Base-by-base conservation (phyloP, 768 basidiomycete species). In the Melanogaster broomeanus region DNA sequence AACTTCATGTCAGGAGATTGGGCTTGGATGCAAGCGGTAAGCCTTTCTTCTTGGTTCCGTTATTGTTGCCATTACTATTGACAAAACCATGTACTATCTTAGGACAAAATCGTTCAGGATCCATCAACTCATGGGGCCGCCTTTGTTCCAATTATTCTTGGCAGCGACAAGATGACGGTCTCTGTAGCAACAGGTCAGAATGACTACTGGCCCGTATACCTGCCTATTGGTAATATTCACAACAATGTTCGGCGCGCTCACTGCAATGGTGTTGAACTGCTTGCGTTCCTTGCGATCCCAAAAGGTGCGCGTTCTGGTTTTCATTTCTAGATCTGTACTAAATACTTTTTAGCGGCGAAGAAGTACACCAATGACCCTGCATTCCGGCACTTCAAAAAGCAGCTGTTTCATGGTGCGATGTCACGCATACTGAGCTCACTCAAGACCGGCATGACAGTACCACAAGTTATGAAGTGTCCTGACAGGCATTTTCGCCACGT, bases 381-480 rank as follows among this genome's bases (percentile, higher is more conserved):
- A 13, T 70, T 66, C 41, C 55, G 61, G 6, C 61, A 55, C 9
- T 74, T 74, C 50, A 59, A 57, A 5, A 51, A 61, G 6, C 64
- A 70, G 25, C 56, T 72, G 0, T 70, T 69, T 39, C 70, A 74
- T 51, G 70, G 21, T 53, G 72, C 24, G 18, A 48, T 61, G 58
- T 16, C 46, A 50, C 71, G 1, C 15, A 49, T 43, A 13, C 34
- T 49, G 4, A 5, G 6, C 3, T 18, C 48, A 2, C 28, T 49
- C 16, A 50, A 49, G 27, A 53, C 57, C 0, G 52, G 47, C 2
- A 73, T 73, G 72, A 58, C 55, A 0, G 58, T 38, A 12, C 62
- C 68, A 0, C 39, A 53, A 21, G 56, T 74, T 5, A 44, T 54
- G 0, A 48, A 22, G 11, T 30, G 30, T 30, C 30, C 30, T 11